Conservation (phyloP, 805 yeast genomes). For the Aciculoconidium aculeatum region DNA sequence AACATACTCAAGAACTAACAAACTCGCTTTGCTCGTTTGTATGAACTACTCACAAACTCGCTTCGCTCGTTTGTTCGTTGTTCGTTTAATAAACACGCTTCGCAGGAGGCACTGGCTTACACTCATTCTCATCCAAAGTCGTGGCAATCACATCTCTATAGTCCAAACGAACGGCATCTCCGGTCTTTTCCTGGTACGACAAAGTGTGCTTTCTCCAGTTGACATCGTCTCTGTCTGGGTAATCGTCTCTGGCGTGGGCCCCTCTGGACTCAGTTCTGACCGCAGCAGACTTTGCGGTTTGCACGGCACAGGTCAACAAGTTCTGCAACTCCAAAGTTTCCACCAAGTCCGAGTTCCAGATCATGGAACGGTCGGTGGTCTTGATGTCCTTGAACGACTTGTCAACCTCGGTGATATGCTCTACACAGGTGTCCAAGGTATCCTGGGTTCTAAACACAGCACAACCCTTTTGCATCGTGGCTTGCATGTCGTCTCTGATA, state of each 20-base stretch:
- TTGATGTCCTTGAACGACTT: slow-evolving; percentile 66
- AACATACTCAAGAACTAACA: too few relatives aligned
- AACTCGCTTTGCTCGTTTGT: too few relatives aligned
- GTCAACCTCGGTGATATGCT: slow-evolving; percentile 70
- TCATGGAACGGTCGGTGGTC: slow-evolving; percentile 94
- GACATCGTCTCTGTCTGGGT: slow-evolving; percentile 89
- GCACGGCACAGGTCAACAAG: slow-evolving; percentile 93
- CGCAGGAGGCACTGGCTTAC: slow-evolving; percentile 95
- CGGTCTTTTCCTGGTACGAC: slow-evolving; percentile 77
- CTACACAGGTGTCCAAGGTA: slow-evolving; percentile 87
- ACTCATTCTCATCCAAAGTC: slow-evolving; percentile 87
- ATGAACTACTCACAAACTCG: too few relatives aligned
- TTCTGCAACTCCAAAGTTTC: slow-evolving; percentile 95
- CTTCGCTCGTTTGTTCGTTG: too few relatives aligned
- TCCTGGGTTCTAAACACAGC: slow-evolving; percentile 95
- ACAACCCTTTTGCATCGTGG: slow-evolving; percentile 92
- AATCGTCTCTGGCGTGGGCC: slow-evolving; percentile 99
- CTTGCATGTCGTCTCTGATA: slow-evolving; percentile 90
- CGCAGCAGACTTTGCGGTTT: slow-evolving; percentile 91
- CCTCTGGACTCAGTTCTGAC: slow-evolving; percentile 98
- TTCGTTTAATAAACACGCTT: slow-evolving; percentile 87
- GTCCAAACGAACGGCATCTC: slow-evolving; percentile 65
- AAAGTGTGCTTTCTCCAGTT: slow-evolving; percentile 98
- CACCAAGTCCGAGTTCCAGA: slow-evolving; percentile 96
- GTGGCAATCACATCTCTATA: slow-evolving; percentile 81